Conservation (phyloP, 2,329 filamentous ascomycete genomes). For the Epichloe sp. region DNA sequence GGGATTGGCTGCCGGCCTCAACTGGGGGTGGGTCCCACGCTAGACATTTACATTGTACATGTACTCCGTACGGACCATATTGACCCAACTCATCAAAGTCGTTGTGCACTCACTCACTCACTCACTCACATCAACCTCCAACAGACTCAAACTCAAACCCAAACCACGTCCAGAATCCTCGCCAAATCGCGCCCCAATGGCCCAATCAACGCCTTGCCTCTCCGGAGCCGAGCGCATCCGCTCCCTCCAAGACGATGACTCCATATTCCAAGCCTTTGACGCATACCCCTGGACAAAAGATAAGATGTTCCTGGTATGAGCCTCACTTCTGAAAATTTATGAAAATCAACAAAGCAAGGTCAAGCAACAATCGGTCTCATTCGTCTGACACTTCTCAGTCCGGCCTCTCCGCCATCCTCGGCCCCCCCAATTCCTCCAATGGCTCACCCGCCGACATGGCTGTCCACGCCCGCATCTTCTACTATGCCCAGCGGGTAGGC, state of each 20-base stretch:
- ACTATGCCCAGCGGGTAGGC: slow-evolving; percentile 40
- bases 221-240: slow-evolving; percentile 23
- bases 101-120: neutral
- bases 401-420: slow-evolving; percentile 52
- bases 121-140: neutral
- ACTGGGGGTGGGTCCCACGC: no score
- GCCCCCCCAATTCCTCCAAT: slow-evolving; percentile 32
- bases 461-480: slow-evolving; percentile 54
- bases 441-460: slow-evolving; percentile 45
- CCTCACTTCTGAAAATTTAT: neutral
- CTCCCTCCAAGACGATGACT: slow-evolving; percentile 24
- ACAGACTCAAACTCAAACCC: neutral
- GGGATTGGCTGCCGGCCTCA: neutral
- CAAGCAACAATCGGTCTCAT: neutral
- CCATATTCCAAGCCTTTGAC: slow-evolving; percentile 48
- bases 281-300: slow-evolving; percentile 56
- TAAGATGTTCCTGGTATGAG: slow-evolving; percentile 48
- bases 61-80: no score
- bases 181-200: neutral
- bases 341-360: neutral
- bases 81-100: neutral
- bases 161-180: neutral
- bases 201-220: neutral
- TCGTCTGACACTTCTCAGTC: slow-evolving; percentile 22
- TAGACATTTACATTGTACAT: no score